Conservation (phyloP, 306 rosid species). For the Begonia masoniana region DNA sequence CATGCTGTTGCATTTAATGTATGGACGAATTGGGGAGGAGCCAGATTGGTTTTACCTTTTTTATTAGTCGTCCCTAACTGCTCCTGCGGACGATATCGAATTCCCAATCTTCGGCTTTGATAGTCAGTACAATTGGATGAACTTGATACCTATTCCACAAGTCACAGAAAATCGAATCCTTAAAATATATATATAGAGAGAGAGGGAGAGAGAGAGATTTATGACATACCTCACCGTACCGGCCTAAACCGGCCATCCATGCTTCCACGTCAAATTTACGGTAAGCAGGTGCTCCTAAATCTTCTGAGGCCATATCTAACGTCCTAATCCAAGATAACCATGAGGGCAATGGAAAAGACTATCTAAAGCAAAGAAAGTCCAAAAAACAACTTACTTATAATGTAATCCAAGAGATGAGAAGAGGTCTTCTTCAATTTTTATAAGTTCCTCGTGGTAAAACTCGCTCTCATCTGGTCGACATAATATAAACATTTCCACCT, state of each 20-base stretch:
- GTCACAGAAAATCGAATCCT: not conserved
- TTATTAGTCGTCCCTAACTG: conserved; percentile 24
- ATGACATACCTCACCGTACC: conserved; percentile 77
- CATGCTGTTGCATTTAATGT: conserved; percentile 94
- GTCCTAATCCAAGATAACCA: conserved; percentile 37
- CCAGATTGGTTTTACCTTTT: conserved; percentile 49
- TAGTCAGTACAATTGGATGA: conserved; percentile 85
- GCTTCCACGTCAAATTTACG: conserved; percentile 92
- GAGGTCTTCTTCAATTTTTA: conserved; percentile 75
- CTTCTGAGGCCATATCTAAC: conserved; percentile 87
- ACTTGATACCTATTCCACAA: conserved; percentile 63
- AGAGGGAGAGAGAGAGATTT: conserved; percentile 1
- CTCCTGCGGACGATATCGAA: conserved; percentile 70
- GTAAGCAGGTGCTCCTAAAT: conserved; percentile 94
- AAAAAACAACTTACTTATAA: conserved; percentile 42
- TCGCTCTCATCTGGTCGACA: conserved; percentile 87
- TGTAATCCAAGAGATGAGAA: conserved; percentile 76
- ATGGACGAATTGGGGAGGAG: conserved; percentile 73
- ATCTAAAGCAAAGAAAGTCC: not conserved
- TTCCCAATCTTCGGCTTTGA: conserved; percentile 77
- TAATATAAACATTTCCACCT: conserved; percentile 81
- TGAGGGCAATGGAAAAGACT: conserved; percentile 3
- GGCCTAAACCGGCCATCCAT: conserved; percentile 92
- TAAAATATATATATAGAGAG: not conserved
- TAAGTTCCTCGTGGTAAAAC: conserved; percentile 69